A percentile compares a stretch with the other conserved stretches of the same genome.
Conservation (phyloP, 306 rosid genomes). For the apple (Malus domestica) region ASM211411v1 NC_041793.1:36652501-36653000, state of each 20-base stretch:
- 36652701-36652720: no score
- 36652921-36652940: not conserved
- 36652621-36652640: no score
- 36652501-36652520: not conserved
- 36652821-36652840: not conserved
- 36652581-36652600: not conserved
- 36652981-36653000: no score
- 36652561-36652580: not conserved
- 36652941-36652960: not conserved
- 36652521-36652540: not conserved
- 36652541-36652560: not conserved
- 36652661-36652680: not conserved
- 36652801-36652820: not conserved
- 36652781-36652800: not conserved
- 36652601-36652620: not conserved
- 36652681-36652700: no score
- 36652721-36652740: not conserved
- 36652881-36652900: not conserved
- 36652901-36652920: not conserved
- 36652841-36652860: not conserved
- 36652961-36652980: no score
- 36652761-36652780: not conserved
- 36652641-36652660: not conserved
- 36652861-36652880: not conserved
- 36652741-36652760: not conserved